A percentile compares a stretch with the other conserved stretches of the same genome.
Conservation (phyloP, 1,284 basidiomycete genomes). For the Testicularia cyperi region DNA sequence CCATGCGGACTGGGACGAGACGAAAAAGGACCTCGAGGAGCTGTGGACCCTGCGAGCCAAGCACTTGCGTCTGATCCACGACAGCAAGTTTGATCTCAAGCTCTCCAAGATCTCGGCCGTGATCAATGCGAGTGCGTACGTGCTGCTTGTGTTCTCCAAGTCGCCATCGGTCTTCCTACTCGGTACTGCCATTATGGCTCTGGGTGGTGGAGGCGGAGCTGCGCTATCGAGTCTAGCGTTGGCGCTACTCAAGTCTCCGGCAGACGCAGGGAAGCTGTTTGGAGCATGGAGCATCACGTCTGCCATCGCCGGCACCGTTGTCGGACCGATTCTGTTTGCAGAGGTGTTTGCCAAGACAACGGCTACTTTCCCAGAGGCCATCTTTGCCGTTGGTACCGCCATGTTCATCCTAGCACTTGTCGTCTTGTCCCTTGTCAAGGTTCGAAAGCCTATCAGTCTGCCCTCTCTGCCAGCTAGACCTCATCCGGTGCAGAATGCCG, state of each 20-base stretch:
- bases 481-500: conserved; percentile 1
- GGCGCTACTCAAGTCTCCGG: conserved; percentile 44
- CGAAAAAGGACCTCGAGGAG: conserved; percentile 41
- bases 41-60: conserved; percentile 53
- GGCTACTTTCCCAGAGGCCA: conserved; percentile 33
- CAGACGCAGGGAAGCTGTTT: conserved; percentile 56
- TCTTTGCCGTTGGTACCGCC: conserved; percentile 38
- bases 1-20: conserved; percentile 23
- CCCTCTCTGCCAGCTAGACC: conserved; percentile 42
- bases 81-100: conserved; percentile 54
- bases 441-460: conserved; percentile 38
- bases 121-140: conserved; percentile 28
- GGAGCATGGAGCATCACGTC: conserved; percentile 55
- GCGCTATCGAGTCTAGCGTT: conserved; percentile 57
- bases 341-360: conserved; percentile 39
- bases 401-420: conserved; percentile 28
- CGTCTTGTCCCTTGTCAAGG: conserved; percentile 35
- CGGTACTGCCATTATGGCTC: conserved; percentile 29
- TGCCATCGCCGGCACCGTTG: conserved; percentile 45
- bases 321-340: conserved; percentile 54
- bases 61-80: conserved; percentile 56
- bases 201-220: conserved; percentile 49
- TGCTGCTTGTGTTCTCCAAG: conserved; percentile 19
- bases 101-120: conserved; percentile 31
- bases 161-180: conserved; percentile 29